Base-by-base conservation (phyloP, 305 asterid species). In the Fraxinus platypoda region DNA sequence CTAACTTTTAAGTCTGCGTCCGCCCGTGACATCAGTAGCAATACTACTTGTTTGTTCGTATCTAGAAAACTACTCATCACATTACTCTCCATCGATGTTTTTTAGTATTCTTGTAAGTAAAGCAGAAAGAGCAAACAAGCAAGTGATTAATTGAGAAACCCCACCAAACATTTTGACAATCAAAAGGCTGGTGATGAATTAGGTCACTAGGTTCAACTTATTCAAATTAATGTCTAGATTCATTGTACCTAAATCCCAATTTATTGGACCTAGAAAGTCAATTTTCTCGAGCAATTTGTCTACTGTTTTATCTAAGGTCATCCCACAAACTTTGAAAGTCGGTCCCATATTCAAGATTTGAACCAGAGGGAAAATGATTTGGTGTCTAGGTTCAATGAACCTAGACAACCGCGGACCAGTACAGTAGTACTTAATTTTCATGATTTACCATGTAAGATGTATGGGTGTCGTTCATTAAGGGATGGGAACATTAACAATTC, bases 321-420 rank as follows among this genome's bases (percentile, higher is more conserved):
- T 8, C 62, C 84, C 49, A 77, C 79, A 73, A 19, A 75, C 77
- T 54, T 62, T 77, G 12, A 73, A 19, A 49, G 80, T 17, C 74
- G 88, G 82, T 79, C 84, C 88, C 21, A 0, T 2, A 8, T 2
- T 6, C 71, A 19, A 33, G 11, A 54, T 77, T 71, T 74, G 77
- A 59, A 62, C 68, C 30, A 35, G 9, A 52, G 66, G 80, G 28
- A 82, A 7, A 35, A 59, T 35, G 84, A 81, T 70, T 78, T 59
- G 30, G 75, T 35, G 86, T 85, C 90, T 79, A 88, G 76, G 77
- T 90, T 88, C 93, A 90, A 78, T 87, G 90, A 77, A 88, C 80
- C 88, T 75, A 8, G 17, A 15, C n/a, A n/a, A 34, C 70, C 26
- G 25, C 3, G 13, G 9, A 34, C 28, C 66, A 72, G 28, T 46